Evolutionary conservation across 2,329 filamentous ascomycete genomes (phyloP).

Genomic region (Akanthomyces uredinophilus): DNA sequence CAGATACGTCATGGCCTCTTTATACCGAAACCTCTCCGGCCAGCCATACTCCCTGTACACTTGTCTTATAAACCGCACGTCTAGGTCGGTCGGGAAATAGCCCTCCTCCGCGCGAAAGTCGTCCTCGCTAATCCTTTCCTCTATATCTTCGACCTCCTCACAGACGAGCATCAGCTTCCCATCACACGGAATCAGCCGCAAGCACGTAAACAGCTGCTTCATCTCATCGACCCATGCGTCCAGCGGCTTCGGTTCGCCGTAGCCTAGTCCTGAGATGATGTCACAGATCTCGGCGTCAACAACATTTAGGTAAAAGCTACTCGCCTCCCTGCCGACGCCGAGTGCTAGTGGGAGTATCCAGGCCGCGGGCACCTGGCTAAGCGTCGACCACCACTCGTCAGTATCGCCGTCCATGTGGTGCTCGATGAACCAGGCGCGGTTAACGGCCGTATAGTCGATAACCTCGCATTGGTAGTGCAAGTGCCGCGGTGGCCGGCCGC

Average conservation of each 20-base stretch:
- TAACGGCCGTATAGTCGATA: slow-evolving; percentile 17
- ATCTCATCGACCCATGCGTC: slow-evolving; percentile 23
- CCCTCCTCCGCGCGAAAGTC: slow-evolving; percentile 16
- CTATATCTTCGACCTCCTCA: slow-evolving; percentile 9
- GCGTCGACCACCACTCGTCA: slow-evolving; percentile 17
- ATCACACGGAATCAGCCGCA: slow-evolving; percentile 20
- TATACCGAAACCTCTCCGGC: slow-evolving; percentile 28
- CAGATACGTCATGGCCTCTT: slow-evolving; percentile 19
- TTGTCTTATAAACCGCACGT: slow-evolving; percentile 18
- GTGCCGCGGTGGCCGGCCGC: not conserved
- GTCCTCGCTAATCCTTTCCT: slow-evolving; percentile 16
- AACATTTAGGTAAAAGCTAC: slow-evolving; percentile 16
- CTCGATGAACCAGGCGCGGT: slow-evolving; percentile 10
- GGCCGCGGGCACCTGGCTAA: slow-evolving; percentile 7
- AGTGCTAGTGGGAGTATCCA: slow-evolving; percentile 9
- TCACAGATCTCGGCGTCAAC: slow-evolving; percentile 16
- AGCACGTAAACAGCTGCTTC: slow-evolving; percentile 21
- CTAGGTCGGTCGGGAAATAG: slow-evolving; percentile 16
- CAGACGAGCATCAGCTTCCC: slow-evolving; percentile 14
- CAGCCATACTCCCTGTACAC: slow-evolving; percentile 30
- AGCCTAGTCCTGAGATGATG: not conserved
- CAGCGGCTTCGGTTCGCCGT: not conserved
- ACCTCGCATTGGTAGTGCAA: slow-evolving; percentile 16
- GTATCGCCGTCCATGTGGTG: slow-evolving; percentile 5
- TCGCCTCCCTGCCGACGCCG: not conserved